Evolutionary conservation across 1,284 basidiomycete species (phyloP), one percentile per base, ranked within the genome.

Genomic region (Cryptococcus sp.): DNA sequence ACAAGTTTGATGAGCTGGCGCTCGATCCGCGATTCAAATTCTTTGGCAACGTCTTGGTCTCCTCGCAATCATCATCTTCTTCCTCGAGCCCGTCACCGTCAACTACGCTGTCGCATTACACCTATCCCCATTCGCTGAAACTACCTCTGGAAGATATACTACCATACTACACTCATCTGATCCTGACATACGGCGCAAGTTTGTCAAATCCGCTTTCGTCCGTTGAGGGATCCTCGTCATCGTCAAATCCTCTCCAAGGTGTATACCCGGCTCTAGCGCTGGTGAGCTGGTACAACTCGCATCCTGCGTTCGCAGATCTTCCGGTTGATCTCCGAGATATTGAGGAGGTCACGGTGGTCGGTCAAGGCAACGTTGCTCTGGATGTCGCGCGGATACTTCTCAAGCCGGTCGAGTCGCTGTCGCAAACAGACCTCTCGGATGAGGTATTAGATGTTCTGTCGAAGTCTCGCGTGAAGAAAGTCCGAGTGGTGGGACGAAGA

Each of bases 241-340:
- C 83, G 78, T 3, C 85, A 81, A 19, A 59, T 64, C 55, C 81
- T 5, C 68, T 83, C 3, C n/a, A 50, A 0, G 75, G 85, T 61
- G 89, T 89, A 62, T 77, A 88, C 1, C 86, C 92, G 1, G 93
- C 94, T 0, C 82, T 97, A 4, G 86, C 86, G 1, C 81, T 99
- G 52, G 95, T 99, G 2, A 89, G 94, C 68, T 99, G 95, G 95
- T 99, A 99, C 80, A 99, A 96, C 39, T 87, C 86, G 44, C 93
- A 99, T 75, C 94, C 94, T 1, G 81, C 82, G 39, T 78, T 77
- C 25, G 65, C 70, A 1, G 83, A 78, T 23, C 68, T 85, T 15
- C 57, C 64, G 0, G 71, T 75, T 2, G 66, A 78, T 43, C 82
- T 97, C 0, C 81, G 85, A 37, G 80, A 81, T 34, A 77, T 85